Percentiles rank a stretch among this genome's conserved stretches.
These are phyloP conservation scores for Xylaria palmicola DNA, from an alignment of 495 filamentous ascomycete species.

Conservation along the genomic window DNA sequence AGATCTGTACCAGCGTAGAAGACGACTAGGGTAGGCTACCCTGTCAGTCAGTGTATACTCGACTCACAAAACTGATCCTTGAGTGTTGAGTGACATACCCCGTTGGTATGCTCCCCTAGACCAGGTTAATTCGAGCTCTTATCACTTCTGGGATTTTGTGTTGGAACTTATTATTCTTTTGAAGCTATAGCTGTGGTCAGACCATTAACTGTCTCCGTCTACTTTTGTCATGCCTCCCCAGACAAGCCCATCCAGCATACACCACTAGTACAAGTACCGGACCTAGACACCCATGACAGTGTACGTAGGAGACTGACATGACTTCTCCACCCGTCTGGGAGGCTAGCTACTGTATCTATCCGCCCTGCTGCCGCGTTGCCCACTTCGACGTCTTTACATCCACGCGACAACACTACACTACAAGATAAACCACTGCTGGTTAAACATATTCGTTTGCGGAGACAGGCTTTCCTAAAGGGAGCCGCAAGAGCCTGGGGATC, in stretches of 20 bases:
- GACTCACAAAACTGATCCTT: constrained; percentile 2
- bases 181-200: constrained; percentile 18
- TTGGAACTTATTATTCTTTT: constrained; percentile 16
- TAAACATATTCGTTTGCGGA: neutral
- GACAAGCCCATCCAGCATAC: constrained; percentile 2
- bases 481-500: neutral
- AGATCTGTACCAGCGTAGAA: constrained; percentile 19
- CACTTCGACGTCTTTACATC: constrained; percentile 7
- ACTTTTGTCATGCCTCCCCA: constrained; percentile 14
- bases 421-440: neutral
- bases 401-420: constrained; percentile 4
- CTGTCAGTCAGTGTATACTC: constrained; percentile 7
- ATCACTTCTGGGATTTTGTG: constrained; percentile 15
- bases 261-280: constrained; percentile 16
- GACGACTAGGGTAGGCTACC: constrained; percentile 6
- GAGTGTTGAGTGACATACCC: constrained; percentile 17
- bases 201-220: constrained; percentile 12
- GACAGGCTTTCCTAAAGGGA: neutral
- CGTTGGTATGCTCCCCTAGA: constrained; percentile 4
- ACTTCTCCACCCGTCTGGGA: constrained; percentile 13
- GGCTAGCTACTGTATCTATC: constrained; percentile 1
- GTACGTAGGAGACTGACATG: constrained; percentile 15
- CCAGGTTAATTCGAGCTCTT: constrained; percentile 12
- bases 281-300: constrained; percentile 8
- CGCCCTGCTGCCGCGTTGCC: neutral